Evolutionary conservation across 257 asterid species (phyloP).

Genomic region (Solanum sejunctum): DNA sequence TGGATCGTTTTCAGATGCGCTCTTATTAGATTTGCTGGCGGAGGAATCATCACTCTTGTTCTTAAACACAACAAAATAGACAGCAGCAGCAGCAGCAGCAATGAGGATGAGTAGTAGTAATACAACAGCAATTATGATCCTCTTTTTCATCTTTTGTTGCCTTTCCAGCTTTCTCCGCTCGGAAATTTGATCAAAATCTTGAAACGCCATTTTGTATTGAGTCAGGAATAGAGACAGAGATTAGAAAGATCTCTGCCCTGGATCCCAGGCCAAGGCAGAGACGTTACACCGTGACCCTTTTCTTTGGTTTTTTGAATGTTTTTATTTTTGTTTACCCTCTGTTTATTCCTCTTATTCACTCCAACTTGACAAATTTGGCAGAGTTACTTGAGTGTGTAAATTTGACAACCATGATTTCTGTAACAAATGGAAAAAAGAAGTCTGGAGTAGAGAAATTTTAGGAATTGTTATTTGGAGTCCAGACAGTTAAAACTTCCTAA

Average conservation of each 20-base stretch:
- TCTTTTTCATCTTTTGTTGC: constrained; percentile 15
- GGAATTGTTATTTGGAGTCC: constrained; percentile 17
- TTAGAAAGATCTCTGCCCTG: constrained; percentile 24
- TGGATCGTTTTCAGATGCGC: background rate
- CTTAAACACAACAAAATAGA: constrained; percentile 17
- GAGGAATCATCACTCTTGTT: background rate
- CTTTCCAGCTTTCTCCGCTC: constrained; percentile 54
- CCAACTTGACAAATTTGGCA: background rate
- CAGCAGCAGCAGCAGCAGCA: constrained; percentile 33
- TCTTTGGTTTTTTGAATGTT: background rate
- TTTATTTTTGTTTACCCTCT: background rate
- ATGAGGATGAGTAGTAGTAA: constrained; percentile 23
- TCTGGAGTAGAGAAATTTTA: constrained; percentile 44
- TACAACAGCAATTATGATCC: constrained; percentile 29
- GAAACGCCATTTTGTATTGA: constrained; percentile 57
- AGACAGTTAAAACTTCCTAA: constrained; percentile 1
- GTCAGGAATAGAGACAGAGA: background rate
- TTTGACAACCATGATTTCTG: constrained; percentile 6
- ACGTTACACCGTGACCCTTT: background rate
- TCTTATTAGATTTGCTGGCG: background rate
- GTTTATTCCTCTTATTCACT: background rate
- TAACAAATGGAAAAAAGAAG: background rate
- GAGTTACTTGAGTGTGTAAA: background rate
- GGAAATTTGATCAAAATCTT: constrained; percentile 78
- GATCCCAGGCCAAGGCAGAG: constrained; percentile 70